Evolutionary conservation across 768 basidiomycete genomes (phyloP).

Genomic region (Galerina marginata): DNA sequence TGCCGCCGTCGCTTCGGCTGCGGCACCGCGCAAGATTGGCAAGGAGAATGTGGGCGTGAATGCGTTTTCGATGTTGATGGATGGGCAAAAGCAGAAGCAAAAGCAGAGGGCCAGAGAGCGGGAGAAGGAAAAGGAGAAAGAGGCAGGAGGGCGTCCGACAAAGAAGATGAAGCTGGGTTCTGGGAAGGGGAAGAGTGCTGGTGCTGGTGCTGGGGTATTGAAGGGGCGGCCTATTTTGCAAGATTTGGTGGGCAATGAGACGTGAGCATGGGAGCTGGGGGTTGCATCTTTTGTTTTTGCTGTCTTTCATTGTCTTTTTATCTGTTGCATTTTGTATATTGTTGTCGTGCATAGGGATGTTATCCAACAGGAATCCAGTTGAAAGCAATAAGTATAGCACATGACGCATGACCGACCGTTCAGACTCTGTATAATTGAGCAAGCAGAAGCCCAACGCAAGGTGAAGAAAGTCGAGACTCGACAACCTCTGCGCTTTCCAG

Average conservation of each 20-base stretch:
- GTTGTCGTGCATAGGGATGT: no score
- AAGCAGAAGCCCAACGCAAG: no score
- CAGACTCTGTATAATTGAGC: no score
- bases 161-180: constrained; percentile 38
- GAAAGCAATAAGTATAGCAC: no score
- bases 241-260: constrained; percentile 58
- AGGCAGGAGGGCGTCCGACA: constrained; percentile 14
- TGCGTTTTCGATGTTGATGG: background rate
- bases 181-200: constrained; percentile 27
- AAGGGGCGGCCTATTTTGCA: constrained; percentile 63
- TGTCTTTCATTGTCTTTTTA: background rate
- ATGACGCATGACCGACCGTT: no score
- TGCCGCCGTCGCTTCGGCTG: background rate
- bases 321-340: background rate
- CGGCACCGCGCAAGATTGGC: background rate
- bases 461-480: no score
- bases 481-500: no score
- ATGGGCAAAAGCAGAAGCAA: background rate
- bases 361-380: no score
- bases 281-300: background rate
- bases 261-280: background rate
- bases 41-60: constrained; percentile 13
- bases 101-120: background rate
- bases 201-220: constrained; percentile 42
- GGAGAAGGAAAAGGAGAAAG: constrained; percentile 16